These are phyloP conservation scores for Trypanosoma avium DNA, from an alignment of 208 protist species.

Conservation along the genomic window DNA sequence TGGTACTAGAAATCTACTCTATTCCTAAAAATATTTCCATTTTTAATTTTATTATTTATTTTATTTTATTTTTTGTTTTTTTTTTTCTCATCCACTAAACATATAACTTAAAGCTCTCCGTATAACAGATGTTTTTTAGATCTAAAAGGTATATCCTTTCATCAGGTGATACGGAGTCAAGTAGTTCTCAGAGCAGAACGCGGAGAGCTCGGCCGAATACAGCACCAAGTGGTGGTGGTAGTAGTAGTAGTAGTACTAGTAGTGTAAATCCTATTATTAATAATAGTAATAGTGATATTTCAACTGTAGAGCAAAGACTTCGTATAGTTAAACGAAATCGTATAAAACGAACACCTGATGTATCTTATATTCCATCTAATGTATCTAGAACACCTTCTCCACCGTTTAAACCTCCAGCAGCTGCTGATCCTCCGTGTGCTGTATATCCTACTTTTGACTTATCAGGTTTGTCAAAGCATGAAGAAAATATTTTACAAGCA, in stretches of 20 bases:
- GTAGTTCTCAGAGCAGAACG: background rate
- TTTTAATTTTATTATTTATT: background rate
- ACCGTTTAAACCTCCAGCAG: background rate
- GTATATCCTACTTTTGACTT: constrained; percentile 68
- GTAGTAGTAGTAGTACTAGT: background rate
- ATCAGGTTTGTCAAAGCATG: constrained; percentile 56
- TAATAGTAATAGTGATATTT: constrained; percentile 9
- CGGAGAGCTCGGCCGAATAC: constrained; percentile 33
- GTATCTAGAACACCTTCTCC: background rate
- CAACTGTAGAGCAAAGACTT: constrained; percentile 73
- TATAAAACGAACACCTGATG: constrained; percentile 8
- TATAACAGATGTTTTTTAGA: constrained; percentile 38
- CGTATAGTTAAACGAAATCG: constrained; percentile 76
- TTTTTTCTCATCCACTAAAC: background rate
- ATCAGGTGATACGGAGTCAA: background rate
- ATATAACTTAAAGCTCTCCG: background rate
- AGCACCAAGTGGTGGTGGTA: constrained; percentile 27
- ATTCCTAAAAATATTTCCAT: too few relatives aligned
- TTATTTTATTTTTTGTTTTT: background rate
- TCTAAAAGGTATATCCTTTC: constrained; percentile 19
- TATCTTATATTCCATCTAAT: background rate
- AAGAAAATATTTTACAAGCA: constrained; percentile 75
- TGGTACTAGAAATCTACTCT: too few relatives aligned
- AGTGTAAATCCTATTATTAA: too few relatives aligned
- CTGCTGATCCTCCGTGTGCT: constrained; percentile 43